These are phyloP conservation scores for Bipolaris oryzae DNA, from an alignment of 2,329 filamentous ascomycete species.

Conservation along the genomic window DNA sequence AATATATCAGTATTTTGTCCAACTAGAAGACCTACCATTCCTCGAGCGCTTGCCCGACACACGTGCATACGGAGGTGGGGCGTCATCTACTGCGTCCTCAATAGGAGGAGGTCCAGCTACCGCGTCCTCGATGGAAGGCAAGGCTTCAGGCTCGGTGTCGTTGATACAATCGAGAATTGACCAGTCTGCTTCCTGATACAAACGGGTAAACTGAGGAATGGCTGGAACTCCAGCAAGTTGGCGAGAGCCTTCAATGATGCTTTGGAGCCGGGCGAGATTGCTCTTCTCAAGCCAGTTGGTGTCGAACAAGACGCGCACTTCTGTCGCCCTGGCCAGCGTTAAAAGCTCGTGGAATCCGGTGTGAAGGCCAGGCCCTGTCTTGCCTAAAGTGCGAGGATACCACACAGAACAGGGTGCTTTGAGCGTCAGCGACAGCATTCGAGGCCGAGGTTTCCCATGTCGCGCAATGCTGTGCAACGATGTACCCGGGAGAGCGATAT, in stretches of 20 bases:
- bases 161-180: background rate
- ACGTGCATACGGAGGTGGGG: conserved; percentile 7
- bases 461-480: conserved; percentile 5
- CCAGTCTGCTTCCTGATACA: conserved; percentile 7
- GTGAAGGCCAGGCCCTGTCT: background rate
- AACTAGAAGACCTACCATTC: conserved; percentile 2
- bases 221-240: conserved; percentile 2
- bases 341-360: conserved; percentile 2
- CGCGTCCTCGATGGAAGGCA: background rate
- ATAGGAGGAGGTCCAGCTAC: background rate
- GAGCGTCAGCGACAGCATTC: conserved; percentile 5
- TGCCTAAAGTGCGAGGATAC: conserved; percentile 3
- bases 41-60: conserved; percentile 7
- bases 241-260: background rate
- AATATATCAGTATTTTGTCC: background rate
- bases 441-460: conserved; percentile 7
- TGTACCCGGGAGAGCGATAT: background rate
- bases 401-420: conserved; percentile 11
- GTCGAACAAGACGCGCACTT: conserved; percentile 8
- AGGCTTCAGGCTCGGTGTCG: background rate
- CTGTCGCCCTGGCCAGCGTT: conserved; percentile 2
- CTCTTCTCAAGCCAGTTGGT: conserved; percentile 4
- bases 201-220: conserved; percentile 2
- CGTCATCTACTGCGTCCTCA: conserved; percentile 2
- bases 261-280: conserved; percentile 1